Evolutionary conservation across 2,329 filamentous ascomycete species (phyloP), one percentile per base, ranked within the genome.

Genomic region (Fusarium tuaranense): DNA sequence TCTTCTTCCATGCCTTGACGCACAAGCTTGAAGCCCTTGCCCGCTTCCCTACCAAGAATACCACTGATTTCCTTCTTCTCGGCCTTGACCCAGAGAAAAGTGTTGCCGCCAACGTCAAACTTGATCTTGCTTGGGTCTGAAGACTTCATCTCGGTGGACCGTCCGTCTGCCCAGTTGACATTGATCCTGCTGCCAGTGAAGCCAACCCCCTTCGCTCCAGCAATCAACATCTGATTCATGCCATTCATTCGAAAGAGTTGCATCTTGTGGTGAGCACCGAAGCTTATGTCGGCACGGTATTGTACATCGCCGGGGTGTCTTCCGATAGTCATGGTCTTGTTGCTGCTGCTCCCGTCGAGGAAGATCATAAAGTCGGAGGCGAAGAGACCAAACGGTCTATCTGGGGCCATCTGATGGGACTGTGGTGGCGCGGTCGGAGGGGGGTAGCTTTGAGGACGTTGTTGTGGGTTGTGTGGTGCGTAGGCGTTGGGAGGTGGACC

Each of bases 361-460:
- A 41, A 62, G 34, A 67, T 36, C 64, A 67, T 62, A n/a, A 67
- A 62, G 27, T 55, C 57, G 10, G 44, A 53, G 16, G 32, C 44
- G 18, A 67, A 67, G 25, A 67, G 58, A 8, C 64, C 64, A 67
- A 67, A 67, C 9, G 32, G n/a, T 4, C 44, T 53, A 38, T 67
- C 34, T n/a, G 64, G 44, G 2, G 44, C 34, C 34, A 63, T 44
- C 22, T 62, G 44, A 8, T 57, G 46, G n/a, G 25, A 22, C n/a
- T 63, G 58, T 14, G 44, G 30, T 30, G 34, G 53, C 16, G 46
- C 63, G 20, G 36, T 65, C 16, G 27, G 59, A 10, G 44, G 44
- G 16, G n/a, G 57, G 14, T 65, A 64, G 61, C 61, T 60, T n/a
- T 65, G 32, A 22, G 60, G 48, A n/a, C 51, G 61, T 10, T 27